Percentiles rank a stretch among this genome's conserved stretches.
phyloP scores from a whole-genome alignment of 2,329 filamentous ascomycete species.

The Sporothrix pseudoabietina region DNA sequence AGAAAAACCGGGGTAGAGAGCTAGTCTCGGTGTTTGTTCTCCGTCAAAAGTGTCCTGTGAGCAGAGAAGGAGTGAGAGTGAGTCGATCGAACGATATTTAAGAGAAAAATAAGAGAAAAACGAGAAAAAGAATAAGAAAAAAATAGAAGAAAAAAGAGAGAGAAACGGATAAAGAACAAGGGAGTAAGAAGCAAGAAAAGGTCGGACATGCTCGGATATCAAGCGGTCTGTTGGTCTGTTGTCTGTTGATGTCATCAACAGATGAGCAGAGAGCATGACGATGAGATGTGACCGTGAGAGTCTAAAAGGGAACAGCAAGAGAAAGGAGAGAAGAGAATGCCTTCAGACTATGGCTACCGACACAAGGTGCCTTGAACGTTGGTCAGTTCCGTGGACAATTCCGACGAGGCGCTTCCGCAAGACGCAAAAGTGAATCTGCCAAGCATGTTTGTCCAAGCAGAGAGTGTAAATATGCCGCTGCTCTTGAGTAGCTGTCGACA shows the following conservation, averaged over 20 bases:
- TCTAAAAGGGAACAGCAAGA: neutral
- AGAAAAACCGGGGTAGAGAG: constrained; percentile 4
- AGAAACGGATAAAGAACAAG: neutral
- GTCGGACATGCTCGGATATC: constrained; percentile 1
- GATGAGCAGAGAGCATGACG: neutral
- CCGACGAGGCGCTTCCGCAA: neutral
- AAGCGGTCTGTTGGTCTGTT: neutral
- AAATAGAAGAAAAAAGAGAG: no score
- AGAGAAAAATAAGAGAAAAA: neutral
- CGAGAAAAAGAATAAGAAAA: neutral
- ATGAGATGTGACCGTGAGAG: neutral
- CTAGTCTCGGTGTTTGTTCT: constrained; percentile 12
- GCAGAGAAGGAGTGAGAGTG: neutral
- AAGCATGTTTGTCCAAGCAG: neutral
- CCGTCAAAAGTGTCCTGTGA: neutral
- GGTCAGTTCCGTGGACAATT: neutral
- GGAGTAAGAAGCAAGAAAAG: neutral
- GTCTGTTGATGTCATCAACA: neutral
- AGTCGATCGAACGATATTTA: constrained; percentile 4
- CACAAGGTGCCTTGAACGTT: neutral
- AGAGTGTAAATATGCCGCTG: neutral
- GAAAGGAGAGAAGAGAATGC: neutral
- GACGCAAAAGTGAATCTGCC: neutral
- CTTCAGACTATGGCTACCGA: neutral
- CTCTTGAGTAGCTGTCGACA: neutral